Base-by-base conservation (phyloP, 768 basidiomycete species). In the Xerocomellus chrysenteron region DNA sequence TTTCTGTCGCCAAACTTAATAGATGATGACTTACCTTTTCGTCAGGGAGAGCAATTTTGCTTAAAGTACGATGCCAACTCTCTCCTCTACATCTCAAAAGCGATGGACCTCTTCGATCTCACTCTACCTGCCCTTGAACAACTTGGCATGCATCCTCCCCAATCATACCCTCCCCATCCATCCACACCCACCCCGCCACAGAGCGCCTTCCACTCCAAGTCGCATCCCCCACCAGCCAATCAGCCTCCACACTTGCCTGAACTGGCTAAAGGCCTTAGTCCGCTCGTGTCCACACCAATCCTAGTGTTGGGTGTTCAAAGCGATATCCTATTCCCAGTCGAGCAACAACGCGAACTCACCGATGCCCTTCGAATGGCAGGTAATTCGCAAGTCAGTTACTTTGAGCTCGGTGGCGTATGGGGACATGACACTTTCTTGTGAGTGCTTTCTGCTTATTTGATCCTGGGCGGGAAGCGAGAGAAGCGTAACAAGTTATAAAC, bases 21-120 rank as follows among this genome's bases (percentile, higher is more conserved):
- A 4, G 2, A n/a, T 2, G 11, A 7, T 16, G 14, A 50, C 62
- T 59, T 5, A 57, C 65, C 56, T 46, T 43, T 32, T 26, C 39
- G 35, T 17, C 80, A 93, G 85, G 95, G 94, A 50, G 94, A 97
- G 74, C 85, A 93, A 65, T 99, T 98, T 75, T 98, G 97, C 72
- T 78, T 99, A 55, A 98, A 97, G 70, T 99, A 98, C 72, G 97
- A 99, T 70, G 96, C 97, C 56, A 99, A 98, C 76, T 98, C 95
- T 2, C 87, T 98, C 73, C 94, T 98, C 62, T 99, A 98, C 78
- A 85, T 99, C 58, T 96, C 93, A 6, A 99, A 98, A 74, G 97
- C 97, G 33, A 99, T 99, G 97, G 97, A 98, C 72, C 80, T 98
- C 0, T 99, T 99, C 74, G 96, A 98, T 75, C 87, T 99, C 84